These are phyloP conservation scores for Colletotrichum tabaci DNA, from an alignment of 2,329 filamentous ascomycete species.

Conservation along the genomic window DNA sequence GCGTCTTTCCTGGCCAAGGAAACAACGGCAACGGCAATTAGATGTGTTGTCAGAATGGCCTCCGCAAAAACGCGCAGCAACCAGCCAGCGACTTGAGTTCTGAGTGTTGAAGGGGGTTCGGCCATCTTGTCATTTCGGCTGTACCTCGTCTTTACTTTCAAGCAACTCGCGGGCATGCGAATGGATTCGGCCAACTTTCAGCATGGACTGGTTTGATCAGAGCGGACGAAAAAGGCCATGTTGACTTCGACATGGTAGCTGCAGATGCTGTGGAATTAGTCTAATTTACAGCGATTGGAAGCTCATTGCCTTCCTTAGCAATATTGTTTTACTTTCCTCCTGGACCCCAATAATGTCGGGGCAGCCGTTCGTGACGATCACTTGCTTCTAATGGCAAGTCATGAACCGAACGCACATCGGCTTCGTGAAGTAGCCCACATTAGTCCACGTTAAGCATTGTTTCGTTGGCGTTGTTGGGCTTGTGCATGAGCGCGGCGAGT, in stretches of 20 bases:
- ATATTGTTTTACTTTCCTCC: too few species aligned
- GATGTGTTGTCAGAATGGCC: neutral
- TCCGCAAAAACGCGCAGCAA: neutral
- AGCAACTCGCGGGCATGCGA: neutral
- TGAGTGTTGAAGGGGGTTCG: neutral
- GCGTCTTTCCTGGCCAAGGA: constrained; percentile 11
- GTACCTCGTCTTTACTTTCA: neutral
- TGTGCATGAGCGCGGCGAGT: neutral
- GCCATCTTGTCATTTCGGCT: neutral
- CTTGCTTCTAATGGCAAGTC: neutral
- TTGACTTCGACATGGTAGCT: neutral
- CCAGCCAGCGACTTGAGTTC: neutral
- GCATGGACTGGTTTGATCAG: neutral
- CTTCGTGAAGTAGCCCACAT: neutral
- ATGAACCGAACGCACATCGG: too few species aligned
- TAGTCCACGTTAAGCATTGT: neutral
- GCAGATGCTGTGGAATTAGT: neutral
- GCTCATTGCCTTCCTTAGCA: neutral
- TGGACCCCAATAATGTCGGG: too few species aligned
- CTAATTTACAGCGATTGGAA: too few species aligned
- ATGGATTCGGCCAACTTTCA: neutral
- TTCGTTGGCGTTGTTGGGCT: neutral
- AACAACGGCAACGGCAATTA: constrained; percentile 13
- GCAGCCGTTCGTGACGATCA: too few species aligned
- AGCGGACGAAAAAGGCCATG: neutral